Evolutionary conservation across 164 flowering plant genomes (phyloP).

Genomic region (Stephania cephalantha): DNA sequence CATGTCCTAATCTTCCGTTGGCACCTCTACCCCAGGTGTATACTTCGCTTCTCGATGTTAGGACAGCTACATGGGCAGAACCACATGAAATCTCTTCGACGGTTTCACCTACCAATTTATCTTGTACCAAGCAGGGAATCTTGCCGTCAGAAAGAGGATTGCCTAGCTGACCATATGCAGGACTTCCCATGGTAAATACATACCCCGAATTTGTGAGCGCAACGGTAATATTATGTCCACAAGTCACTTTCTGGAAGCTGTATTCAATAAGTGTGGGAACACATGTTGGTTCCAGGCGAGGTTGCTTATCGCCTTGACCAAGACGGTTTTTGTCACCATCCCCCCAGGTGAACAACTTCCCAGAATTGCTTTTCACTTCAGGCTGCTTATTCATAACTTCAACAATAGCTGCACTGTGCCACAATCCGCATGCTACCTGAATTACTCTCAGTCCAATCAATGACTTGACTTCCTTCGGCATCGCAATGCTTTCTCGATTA

Average conservation of each 20-base stretch:
- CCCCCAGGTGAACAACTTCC: slow-evolving; percentile 88
- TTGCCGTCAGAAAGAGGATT: slow-evolving; percentile 57
- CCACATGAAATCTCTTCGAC: slow-evolving; percentile 80
- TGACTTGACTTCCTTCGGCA: slow-evolving; percentile 62
- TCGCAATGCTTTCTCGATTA: slow-evolving; percentile 43
- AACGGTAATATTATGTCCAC: slow-evolving; percentile 68
- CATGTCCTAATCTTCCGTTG: slow-evolving; percentile 61
- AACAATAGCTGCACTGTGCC: slow-evolving; percentile 86
- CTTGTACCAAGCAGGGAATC: slow-evolving; percentile 65
- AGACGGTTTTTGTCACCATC: slow-evolving; percentile 72
- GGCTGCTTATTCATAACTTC: slow-evolving; percentile 44
- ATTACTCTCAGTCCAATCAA: slow-evolving; percentile 49
- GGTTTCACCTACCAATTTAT: slow-evolving; percentile 58
- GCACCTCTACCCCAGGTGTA: slow-evolving; percentile 71
- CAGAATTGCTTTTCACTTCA: slow-evolving; percentile 29
- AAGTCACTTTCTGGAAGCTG: slow-evolving; percentile 66
- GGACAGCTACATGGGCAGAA: slow-evolving; percentile 61
- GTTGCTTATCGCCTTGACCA: slow-evolving; percentile 77
- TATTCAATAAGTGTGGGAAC: slow-evolving; percentile 58
- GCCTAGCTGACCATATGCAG: slow-evolving; percentile 67
- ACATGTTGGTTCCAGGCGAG: slow-evolving; percentile 56
- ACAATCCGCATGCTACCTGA: slow-evolving; percentile 78
- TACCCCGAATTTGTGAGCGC: slow-evolving; percentile 74
- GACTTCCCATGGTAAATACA: slow-evolving; percentile 70
- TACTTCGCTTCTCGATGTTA: slow-evolving; percentile 70